Evolutionary conservation across 1,139 yeast genomes (phyloP), one percentile per base, ranked within the genome.

Genomic region (Sugiyamaella xylanicola): DNA sequence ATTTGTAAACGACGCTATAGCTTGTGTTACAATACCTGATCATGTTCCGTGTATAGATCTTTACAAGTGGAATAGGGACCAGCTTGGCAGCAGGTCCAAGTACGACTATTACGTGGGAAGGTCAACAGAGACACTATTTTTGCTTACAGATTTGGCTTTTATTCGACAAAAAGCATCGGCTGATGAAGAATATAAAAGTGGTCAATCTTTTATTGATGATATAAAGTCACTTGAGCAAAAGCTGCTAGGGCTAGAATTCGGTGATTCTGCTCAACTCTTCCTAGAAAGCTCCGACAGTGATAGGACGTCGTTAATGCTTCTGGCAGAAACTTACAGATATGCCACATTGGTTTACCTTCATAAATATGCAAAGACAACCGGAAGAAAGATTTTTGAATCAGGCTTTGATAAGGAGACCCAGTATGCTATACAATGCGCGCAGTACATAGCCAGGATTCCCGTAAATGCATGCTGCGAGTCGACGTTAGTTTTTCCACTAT

Each of bases 401-500:
- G 37, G 42, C 9, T 5, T 21, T 1, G 48, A 35, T 19, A 37
- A 29, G n/a, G 37, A 41, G 15, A 15, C 9, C 4, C 17, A 43
- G 16, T 21, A 29, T 43, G 53, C 53, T 8, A 5, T 42, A 20
- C 29, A 17, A 22, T 48, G 53, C 19, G 25, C 37, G 9, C 41
- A 43, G 27, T 39, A 25, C 25, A 22, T 53, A 19, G 42, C 46
- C 19, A 35, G 35, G 3, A 48, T 53, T 37, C 56, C 56, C 2
- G 46, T 25, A 5, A 48, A 39, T 17, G 53, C 48, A 25, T 53
- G 56, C 17, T 53, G 56, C 29, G 56, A 53, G 22, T 53, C 56
- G 4, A 37, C 56, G 9, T 40, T 53, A 21, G 56, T 53, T 2
- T 53, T 32, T 32, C 56, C 56, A 17, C 25, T 53, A 20, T 53